These are phyloP conservation scores for Claviceps citrina DNA, from an alignment of 2,329 filamentous ascomycete genomes.

Conservation along the genomic window DNA sequence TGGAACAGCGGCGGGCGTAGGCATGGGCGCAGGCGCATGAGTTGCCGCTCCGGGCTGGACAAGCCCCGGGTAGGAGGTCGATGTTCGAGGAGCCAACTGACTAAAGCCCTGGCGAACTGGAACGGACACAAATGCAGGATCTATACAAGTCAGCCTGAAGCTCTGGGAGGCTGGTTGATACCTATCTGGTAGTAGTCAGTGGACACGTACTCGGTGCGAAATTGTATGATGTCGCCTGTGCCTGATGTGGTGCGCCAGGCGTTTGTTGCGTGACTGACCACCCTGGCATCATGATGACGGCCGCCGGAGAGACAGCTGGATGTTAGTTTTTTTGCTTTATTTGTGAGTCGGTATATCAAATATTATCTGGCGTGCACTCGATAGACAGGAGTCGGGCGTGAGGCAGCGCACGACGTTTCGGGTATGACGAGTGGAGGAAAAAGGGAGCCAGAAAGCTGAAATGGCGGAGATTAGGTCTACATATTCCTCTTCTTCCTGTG, in stretches of 20 bases:
- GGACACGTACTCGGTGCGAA: constrained; percentile 24
- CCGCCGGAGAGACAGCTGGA: constrained; percentile 1
- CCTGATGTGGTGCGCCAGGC: constrained; percentile 26
- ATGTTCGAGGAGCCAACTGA: constrained; percentile 25
- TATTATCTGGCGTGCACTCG: background rate
- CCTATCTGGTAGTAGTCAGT: background rate
- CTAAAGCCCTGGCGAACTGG: constrained; percentile 46
- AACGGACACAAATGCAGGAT: constrained; percentile 45
- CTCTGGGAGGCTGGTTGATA: background rate
- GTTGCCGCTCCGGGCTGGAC: constrained; percentile 14
- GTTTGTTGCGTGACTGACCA: constrained; percentile 23
- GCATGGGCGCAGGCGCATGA: constrained; percentile 16
- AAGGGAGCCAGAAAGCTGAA: background rate
- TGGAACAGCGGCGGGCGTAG: constrained; percentile 14
- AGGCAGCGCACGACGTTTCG: background rate
- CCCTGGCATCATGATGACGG: constrained; percentile 20
- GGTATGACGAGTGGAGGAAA: background rate
- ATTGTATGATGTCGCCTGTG: constrained; percentile 20
- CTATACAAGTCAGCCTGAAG: constrained; percentile 17
- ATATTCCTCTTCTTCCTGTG: constrained; percentile 1
- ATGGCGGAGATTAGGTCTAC: background rate
- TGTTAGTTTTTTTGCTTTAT: constrained; percentile 5
- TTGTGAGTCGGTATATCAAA: background rate
- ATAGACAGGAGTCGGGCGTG: background rate
- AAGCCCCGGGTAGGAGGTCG: constrained; percentile 18